These are phyloP conservation scores for Sporothrix variecibatus DNA, from an alignment of 2,329 filamentous ascomycete species.

Conservation along the genomic window DNA sequence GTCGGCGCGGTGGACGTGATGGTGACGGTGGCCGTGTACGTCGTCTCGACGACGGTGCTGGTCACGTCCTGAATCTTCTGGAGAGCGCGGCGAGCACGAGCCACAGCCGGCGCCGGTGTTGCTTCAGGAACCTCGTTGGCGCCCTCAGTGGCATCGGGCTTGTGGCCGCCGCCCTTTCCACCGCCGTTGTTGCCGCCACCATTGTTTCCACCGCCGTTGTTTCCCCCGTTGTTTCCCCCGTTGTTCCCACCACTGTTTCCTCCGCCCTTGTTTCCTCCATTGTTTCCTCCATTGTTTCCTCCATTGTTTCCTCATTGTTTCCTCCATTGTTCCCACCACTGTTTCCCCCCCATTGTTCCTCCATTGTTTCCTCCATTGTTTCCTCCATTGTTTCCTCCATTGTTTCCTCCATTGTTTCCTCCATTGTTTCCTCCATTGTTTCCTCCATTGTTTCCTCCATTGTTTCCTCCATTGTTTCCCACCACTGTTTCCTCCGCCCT, in stretches of 20 bases:
- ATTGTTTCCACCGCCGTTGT: not conserved
- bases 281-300: not conserved
- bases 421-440: not conserved
- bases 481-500: not conserved
- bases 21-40: constrained; percentile 20
- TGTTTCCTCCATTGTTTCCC: not conserved
- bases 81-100: constrained; percentile 1
- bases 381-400: not conserved
- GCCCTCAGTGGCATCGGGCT: not conserved
- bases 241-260: not conserved
- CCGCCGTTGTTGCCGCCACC: constrained; percentile 3
- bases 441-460: not conserved
- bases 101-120: not conserved
- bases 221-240: not conserved
- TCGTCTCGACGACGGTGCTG: constrained; percentile 24
- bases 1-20: not conserved
- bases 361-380: not conserved
- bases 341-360: not conserved
- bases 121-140: not conserved
- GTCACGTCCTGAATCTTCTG: constrained; percentile 19
- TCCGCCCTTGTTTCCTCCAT: not conserved
- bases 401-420: not conserved
- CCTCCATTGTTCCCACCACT: not conserved
- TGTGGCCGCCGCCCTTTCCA: constrained; percentile 13
- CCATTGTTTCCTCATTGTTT: constrained; percentile 2